Base-by-base conservation (phyloP, 371 early-diverging fungal genomes). In the Gilbertella persicaria region DNA sequence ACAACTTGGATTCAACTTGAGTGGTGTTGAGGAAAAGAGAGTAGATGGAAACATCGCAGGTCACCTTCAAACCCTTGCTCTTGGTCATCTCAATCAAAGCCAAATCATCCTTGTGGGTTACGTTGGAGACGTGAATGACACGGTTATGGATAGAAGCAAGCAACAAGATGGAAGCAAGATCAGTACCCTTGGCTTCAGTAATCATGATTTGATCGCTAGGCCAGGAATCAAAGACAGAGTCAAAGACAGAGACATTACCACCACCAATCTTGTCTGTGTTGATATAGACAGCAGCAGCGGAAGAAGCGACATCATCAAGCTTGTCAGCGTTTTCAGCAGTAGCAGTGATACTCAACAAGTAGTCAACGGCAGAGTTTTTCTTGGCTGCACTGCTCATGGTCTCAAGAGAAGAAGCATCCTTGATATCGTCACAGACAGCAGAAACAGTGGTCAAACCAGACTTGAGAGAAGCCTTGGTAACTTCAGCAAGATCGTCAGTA, bases 31-130 rank as follows among this genome's bases (percentile, higher is more conserved):
- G 77, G 79, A 95, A 95, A 40, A 96, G 73, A 14, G 88, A 69
- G 60, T 89, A 87, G 20, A 94, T 79, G 23, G 83, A 67, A 10
- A 94, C 94, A 66, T 96, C 98, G 72, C 95, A 98, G n/a, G 95
- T 93, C 26, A 95, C 92, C 23, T 75, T 64, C 21, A 94, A 76
- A 16, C 92, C 94, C 66, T 90, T 90, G 45, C 91, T 85, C 80
- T 95, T 96, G 60, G 86, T 85, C 69, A 95, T 79, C n/a, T 79
- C 75, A 42, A 97, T 90, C 66, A 96, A 71, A 5, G 79, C 84
- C 56, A 97, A 75, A 58, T 96, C 96, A 19, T 86, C 90, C 47
- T 75, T 71, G 57, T 78, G 84, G 38, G 75, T 75, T 19, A 97
- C 89, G 42, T 88, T 83, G 20, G 96, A 90, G 8, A 96, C 82